Evolutionary conservation across 371 early-diverging fungal genomes (phyloP), one percentile per base, ranked within the genome.

Genomic region (Mortierella sp.): DNA sequence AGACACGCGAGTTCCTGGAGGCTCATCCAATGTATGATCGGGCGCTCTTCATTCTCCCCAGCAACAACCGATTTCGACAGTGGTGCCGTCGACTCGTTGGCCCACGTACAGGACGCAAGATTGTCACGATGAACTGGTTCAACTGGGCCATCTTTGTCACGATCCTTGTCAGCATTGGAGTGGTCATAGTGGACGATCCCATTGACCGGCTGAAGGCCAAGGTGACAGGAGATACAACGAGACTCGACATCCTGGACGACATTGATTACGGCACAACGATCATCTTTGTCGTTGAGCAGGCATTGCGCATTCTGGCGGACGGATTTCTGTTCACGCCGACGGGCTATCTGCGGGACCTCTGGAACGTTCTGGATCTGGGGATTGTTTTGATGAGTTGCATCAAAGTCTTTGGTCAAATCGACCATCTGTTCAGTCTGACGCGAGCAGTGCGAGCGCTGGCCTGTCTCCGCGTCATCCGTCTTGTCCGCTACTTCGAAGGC

Each of bases 21-120:
- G 89, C 91, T 0, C 93, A 94, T 78, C 94, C 94, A 21, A 90
- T 90, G 53, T 92, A 93, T 37, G 93, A 92, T 51, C 90, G 89
- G n/a, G 91, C 94, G 0, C 85, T 94, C 6, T 93, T 90, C 80
- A 53, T 93, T 0, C 89, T 94, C 46, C 90, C 91, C 3, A 87
- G 88, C 51, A 87, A 83, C 28, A 91, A 91, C 70, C 87, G 86
- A 26, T 82, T 94, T 64, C 86, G 94, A 31, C 89, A 87, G 31
- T 91, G 89, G 89, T 94, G 94, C 69, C 93, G 92, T 50, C 91
- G 93, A 31, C 80, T 88, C 5, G 90, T 92, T 71, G 94, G 94
- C 19, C 88, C 89, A 1, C 80, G 87, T 2, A 71, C 72, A 8
- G 81, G 73, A 14, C 78, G 83, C 11, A 78, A 81, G 3, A 71